Evolutionary conservation across 257 asterid genomes (phyloP), one percentile per base, ranked within the genome.

Genomic region (Leonotis leonurus): DNA sequence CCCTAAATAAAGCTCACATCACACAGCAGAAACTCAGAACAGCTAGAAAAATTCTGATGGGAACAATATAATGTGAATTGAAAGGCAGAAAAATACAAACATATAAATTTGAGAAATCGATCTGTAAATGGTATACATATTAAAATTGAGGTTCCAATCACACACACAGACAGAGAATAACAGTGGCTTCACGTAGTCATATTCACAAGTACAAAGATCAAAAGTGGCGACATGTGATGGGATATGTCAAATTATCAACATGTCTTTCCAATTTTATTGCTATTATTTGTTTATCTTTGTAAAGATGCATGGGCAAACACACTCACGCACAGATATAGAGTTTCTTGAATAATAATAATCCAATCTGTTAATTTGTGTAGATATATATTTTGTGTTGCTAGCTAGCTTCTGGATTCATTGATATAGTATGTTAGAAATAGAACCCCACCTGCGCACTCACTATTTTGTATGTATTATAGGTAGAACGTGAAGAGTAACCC

Each of bases 401-500:
- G n/a, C n/a, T n/a, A n/a, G n/a, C n/a, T n/a, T n/a, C n/a, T n/a
- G n/a, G n/a, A n/a, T n/a, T n/a, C n/a, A n/a, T n/a, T n/a, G n/a
- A 0, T 69, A 70, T 36, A 10, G n/a, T n/a, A n/a, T n/a, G n/a
- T n/a, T n/a, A n/a, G n/a, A n/a, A n/a, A n/a, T 44, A 49, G 62
- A 66, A 65, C 70, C 79, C 81, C 79, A 72, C 77, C 71, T 44
- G 72, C 54, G 73, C 81, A 69, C 79, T 75, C 79, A 73, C 70
- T 60, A 44, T 25, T 67, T 75, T 79, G 84, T 75, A 79, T 26
- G 79, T 58, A 79, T 66, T 72, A 57, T 32, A 62, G 56, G 40
- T 37, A 63, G 77, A 79, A 79, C 85, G 85, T 76, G 81, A 75
- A 49, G 75, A 51, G 73, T 56, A 76, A 76, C 85, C 85, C 81